Percentiles rank a stretch among this genome's conserved stretches.
phyloP scores from a whole-genome alignment of 345 rosid genomes.

The Erucastrum elatum region DNA sequence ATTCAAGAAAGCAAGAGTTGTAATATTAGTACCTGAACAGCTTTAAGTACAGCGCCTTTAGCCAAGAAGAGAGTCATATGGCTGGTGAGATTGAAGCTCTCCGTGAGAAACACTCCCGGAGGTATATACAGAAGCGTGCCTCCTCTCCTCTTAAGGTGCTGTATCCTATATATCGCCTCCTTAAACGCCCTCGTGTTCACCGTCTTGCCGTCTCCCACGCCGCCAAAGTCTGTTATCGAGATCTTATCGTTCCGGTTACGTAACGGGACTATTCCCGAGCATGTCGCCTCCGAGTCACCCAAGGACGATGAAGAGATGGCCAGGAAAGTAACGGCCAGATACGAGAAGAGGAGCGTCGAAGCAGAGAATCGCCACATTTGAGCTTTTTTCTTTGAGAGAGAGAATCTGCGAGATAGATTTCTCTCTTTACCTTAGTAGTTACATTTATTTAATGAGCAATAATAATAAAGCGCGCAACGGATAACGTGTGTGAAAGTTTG shows the following conservation, averaged over 20 bases:
- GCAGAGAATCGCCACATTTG: constrained; percentile 20
- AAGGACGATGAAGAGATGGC: constrained; percentile 26
- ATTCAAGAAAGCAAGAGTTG: neutral
- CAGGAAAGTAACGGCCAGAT: constrained; percentile 27
- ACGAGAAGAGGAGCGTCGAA: constrained; percentile 23
- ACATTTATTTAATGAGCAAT: neutral
- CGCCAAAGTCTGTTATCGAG: constrained; percentile 80
- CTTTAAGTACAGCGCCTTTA: constrained; percentile 76
- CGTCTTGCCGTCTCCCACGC: constrained; percentile 82
- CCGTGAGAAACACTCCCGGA: constrained; percentile 81
- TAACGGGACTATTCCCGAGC: constrained; percentile 82
- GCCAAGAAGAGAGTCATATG: constrained; percentile 97
- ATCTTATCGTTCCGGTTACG: constrained; percentile 63
- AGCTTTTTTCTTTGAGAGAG: neutral
- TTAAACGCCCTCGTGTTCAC: constrained; percentile 77
- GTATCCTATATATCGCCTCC: constrained; percentile 77
- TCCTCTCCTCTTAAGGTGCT: constrained; percentile 67
- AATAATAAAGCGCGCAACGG: neutral
- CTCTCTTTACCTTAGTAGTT: neutral
- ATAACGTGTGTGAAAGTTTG: neutral
- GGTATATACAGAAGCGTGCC: constrained; percentile 84
- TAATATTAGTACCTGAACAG: constrained; percentile 62
- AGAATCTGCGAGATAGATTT: neutral
- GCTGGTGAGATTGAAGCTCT: constrained; percentile 76
- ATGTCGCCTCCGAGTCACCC: constrained; percentile 45